Evolutionary conservation across 805 yeast species (phyloP).

Genomic region (Barnettozyma wickerhamii): DNA sequence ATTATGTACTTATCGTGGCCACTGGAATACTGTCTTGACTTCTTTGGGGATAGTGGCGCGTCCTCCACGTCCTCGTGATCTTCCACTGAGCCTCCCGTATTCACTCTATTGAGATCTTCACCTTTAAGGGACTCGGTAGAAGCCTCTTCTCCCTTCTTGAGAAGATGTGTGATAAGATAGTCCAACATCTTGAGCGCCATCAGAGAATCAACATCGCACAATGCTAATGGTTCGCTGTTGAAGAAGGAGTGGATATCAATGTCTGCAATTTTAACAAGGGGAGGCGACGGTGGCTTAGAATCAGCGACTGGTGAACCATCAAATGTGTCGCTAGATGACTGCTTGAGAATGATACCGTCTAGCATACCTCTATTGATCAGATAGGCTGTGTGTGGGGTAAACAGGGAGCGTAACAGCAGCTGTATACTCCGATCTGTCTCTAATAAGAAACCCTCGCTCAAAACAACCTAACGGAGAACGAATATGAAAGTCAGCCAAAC

Average conservation of each 20-base stretch:
- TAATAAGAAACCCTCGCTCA: too few relatives aligned
- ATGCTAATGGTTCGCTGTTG: background rate
- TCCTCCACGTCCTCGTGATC: constrained; percentile 5
- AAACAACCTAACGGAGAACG: too few relatives aligned
- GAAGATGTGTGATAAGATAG: constrained; percentile 2
- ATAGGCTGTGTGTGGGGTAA: too few relatives aligned
- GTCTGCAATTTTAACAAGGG: constrained; percentile 7
- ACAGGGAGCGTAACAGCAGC: too few relatives aligned
- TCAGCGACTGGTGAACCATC: constrained; percentile 2
- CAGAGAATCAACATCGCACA: constrained; percentile 7
- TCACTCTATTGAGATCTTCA: background rate
- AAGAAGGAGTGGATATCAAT: constrained; percentile 12
- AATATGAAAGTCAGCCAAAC: too few relatives aligned
- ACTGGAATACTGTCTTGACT: constrained; percentile 7
- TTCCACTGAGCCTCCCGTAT: background rate
- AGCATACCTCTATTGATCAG: background rate
- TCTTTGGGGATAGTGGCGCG: constrained; percentile 18
- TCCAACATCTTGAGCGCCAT: constrained; percentile 12
- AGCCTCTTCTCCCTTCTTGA: background rate
- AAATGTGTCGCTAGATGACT: constrained; percentile 4
- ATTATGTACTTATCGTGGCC: background rate
- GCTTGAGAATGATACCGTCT: constrained; percentile 9
- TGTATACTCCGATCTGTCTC: too few relatives aligned
- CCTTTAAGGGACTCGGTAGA: background rate
- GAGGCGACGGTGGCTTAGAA: constrained; percentile 11